Evolutionary conservation across 441 rosid species (phyloP).

Genomic region (Aleurites moluccanus): DNA sequence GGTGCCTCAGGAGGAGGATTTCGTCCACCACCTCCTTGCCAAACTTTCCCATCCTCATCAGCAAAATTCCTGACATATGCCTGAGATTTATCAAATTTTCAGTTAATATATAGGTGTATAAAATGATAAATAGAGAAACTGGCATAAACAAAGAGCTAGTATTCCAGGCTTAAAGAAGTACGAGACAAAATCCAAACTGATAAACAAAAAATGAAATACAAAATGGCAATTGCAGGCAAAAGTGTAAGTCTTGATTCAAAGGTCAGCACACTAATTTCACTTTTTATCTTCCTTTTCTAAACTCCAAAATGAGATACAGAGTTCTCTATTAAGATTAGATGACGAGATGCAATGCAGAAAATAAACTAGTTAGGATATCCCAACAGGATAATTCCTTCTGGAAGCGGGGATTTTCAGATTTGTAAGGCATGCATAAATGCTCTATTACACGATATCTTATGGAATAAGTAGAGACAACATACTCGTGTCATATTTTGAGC

Average conservation of each 20-base stretch:
- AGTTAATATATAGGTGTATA: background rate
- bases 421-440: background rate
- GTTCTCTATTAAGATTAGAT: background rate
- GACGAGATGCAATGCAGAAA: background rate
- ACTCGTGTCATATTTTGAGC: background rate
- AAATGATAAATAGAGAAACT: background rate
- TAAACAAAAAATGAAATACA: background rate
- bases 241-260: background rate
- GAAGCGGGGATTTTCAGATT: background rate
- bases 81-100: constrained; percentile 37
- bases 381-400: background rate
- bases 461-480: background rate
- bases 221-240: background rate
- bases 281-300: background rate
- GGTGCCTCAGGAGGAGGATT: constrained; percentile 96
- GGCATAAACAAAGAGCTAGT: background rate
- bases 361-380: background rate
- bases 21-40: constrained; percentile 99
- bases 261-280: background rate
- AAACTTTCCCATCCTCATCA: constrained; percentile 93
- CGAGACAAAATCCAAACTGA: background rate
- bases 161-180: background rate
- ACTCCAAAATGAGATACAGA: background rate
- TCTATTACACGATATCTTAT: background rate
- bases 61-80: constrained; percentile 67